A percentile compares a stretch with the other conserved stretches of the same genome.
Conservation (phyloP, 1,139 yeast species). For the Suhomyces bolitotheri region DNA sequence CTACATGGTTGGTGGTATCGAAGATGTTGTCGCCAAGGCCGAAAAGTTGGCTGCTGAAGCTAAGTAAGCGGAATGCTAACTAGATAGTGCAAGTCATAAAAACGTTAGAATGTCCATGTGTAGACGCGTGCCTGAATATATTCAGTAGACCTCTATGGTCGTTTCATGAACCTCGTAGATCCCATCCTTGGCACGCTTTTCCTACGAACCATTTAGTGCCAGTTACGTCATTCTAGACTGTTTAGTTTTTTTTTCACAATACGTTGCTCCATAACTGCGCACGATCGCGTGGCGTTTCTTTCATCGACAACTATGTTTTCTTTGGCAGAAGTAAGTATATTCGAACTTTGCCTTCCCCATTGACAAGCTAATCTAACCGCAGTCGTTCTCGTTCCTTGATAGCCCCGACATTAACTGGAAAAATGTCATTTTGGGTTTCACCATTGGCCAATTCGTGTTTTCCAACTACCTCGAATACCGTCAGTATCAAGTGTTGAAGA, state of each 20-base stretch:
- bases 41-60: constrained; percentile 97
- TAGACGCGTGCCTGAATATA: neutral
- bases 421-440: constrained; percentile 66
- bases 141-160: neutral
- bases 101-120: constrained; percentile 8
- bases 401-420: constrained; percentile 76
- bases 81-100: constrained; percentile 8
- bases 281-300: constrained; percentile 1
- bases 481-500: constrained; percentile 67
- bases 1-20: constrained; percentile 99
- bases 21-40: constrained; percentile 97
- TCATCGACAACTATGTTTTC: constrained; percentile 19
- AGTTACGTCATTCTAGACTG: no score
- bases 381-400: constrained; percentile 46
- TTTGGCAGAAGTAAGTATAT: constrained; percentile 23
- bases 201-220: no score
- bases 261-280: no score
- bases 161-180: no score
- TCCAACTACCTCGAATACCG: constrained; percentile 74
- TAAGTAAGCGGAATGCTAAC: constrained; percentile 43
- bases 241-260: no score
- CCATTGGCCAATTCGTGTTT: constrained; percentile 72
- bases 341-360: neutral
- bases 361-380: constrained; percentile 11
- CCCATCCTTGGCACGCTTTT: neutral